phyloP scores from a whole-genome alignment of 495 filamentous ascomycete genomes.

The Annulohypoxylon moriforme region DNA sequence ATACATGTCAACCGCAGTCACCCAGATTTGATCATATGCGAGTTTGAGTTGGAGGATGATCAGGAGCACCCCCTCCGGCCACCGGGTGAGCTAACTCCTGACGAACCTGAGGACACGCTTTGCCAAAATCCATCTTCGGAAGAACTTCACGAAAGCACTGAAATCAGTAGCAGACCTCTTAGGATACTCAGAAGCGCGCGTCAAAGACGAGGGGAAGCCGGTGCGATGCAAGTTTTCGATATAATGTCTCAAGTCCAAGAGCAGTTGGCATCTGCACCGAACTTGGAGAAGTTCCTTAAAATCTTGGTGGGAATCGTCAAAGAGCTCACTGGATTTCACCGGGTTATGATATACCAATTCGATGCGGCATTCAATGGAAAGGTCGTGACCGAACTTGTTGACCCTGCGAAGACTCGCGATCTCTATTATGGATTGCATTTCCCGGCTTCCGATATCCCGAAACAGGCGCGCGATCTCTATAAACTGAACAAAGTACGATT shows the following conservation, averaged over 20 bases:
- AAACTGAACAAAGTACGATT: slow-evolving; percentile 83
- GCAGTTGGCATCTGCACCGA: slow-evolving; percentile 75
- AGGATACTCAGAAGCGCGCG: slow-evolving; percentile 82
- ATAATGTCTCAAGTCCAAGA: slow-evolving; percentile 90
- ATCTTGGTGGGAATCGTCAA: slow-evolving; percentile 82
- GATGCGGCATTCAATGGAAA: slow-evolving; percentile 84
- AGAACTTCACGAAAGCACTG: slow-evolving; percentile 78
- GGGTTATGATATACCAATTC: slow-evolving; percentile 95
- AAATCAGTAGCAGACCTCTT: slow-evolving; percentile 78
- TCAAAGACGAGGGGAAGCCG: slow-evolving; percentile 81
- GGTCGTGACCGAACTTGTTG: slow-evolving; percentile 88
- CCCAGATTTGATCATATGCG: slow-evolving; percentile 82
- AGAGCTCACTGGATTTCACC: slow-evolving; percentile 91
- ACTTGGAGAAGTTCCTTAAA: slow-evolving; percentile 75
- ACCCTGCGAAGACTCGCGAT: slow-evolving; percentile 82
- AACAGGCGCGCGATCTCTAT: slow-evolving; percentile 84
- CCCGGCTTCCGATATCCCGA: slow-evolving; percentile 90
- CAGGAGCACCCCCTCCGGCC: slow-evolving; percentile 73
- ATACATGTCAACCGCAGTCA: slow-evolving; percentile 77
- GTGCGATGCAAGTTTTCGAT: slow-evolving; percentile 93
- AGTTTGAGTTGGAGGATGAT: slow-evolving; percentile 93
- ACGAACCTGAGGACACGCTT: slow-evolving; percentile 78
- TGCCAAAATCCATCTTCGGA: slow-evolving; percentile 73
- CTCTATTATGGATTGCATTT: slow-evolving; percentile 92
- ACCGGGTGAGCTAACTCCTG: slow-evolving; percentile 64